A percentile compares a stretch with the other conserved stretches of the same genome.
These are phyloP conservation scores for Corrigiola litoralis DNA, from an alignment of 179 eudicot genomes.

Conservation along the genomic window DNA sequence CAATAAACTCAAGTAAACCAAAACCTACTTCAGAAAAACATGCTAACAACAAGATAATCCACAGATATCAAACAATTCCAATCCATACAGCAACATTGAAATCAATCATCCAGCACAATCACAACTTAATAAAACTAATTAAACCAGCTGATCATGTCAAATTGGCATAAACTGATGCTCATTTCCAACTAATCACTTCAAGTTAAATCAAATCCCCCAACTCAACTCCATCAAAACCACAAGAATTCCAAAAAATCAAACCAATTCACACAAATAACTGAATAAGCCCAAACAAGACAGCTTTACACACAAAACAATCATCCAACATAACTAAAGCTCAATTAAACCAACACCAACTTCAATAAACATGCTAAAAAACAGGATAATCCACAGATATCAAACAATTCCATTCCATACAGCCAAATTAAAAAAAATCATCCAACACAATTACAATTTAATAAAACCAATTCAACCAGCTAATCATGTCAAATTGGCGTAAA, in stretches of 20 bases:
- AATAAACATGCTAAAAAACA: background rate
- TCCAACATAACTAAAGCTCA: background rate
- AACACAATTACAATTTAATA: too few relatives aligned
- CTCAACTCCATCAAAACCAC: background rate
- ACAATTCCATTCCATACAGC: background rate
- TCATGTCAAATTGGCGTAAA: background rate
- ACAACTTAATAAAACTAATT: too few relatives aligned
- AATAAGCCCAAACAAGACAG: background rate
- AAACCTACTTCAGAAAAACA: background rate
- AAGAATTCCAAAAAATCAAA: background rate
- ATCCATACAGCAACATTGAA: background rate
- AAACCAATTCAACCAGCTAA: too few relatives aligned
- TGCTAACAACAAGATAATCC: background rate
- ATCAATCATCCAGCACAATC: too few relatives aligned
- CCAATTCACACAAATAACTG: background rate
- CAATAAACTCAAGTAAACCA: background rate
- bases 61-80: background rate
- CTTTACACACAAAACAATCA: background rate
- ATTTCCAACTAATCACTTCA: background rate
- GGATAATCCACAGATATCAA: background rate
- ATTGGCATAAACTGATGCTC: background rate
- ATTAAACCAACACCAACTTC: background rate
- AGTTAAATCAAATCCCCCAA: background rate
- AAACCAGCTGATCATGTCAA: too few relatives aligned
- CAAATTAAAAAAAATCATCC: too few relatives aligned